Base-by-base conservation (phyloP, 495 filamentous ascomycete species). In the Daldinia caldariorum region DNA sequence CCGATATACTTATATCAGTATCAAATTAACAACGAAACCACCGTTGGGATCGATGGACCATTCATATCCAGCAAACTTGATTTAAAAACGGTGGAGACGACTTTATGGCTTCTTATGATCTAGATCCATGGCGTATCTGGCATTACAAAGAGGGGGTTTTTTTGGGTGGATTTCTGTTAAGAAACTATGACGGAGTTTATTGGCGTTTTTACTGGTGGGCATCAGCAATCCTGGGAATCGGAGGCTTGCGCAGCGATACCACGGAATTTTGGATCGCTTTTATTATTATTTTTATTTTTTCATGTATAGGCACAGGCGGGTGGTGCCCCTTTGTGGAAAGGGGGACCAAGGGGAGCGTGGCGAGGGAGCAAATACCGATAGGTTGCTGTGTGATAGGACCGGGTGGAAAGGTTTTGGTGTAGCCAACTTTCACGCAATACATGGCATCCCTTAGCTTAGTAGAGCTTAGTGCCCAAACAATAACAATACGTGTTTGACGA, bases 201-300 rank as follows among this genome's bases (percentile, higher is more conserved):
- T 68, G 62, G 76, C 74, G 74, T 76, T 78, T 78, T 47, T 78
- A 67, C 67, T 74, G 59, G 74, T 60, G 67, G 76, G 74, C 76
- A 69, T 76, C 70, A 74, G 58, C 72, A 66, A 70, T 61, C 65
- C 58, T 58, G 58, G 70, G 53, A 35, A 64, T 31, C 57, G 29
- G 43, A 50, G 57, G 58, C 51, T 73, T 66, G 61, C 64, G 51
- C 61, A 61, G 66, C 70, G 66, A 73, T 73, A 73, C 70, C 70
- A 69, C 37, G 70, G 70, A 61, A 49, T 55, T 58, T 61, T 71
- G 45, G 59, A 56, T 51, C 63, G 16, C 64, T 64, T 49, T 65
- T 49, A 38, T 69, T 60, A 47, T 47, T 62, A 29, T 47, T 58
- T 35, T 31, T 20, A 34, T 22, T 50, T 50, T 63, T 43, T 20